phyloP scores from a whole-genome alignment of 768 basidiomycete genomes.

The Pseudohyphozyma bogoriensis region DNA sequence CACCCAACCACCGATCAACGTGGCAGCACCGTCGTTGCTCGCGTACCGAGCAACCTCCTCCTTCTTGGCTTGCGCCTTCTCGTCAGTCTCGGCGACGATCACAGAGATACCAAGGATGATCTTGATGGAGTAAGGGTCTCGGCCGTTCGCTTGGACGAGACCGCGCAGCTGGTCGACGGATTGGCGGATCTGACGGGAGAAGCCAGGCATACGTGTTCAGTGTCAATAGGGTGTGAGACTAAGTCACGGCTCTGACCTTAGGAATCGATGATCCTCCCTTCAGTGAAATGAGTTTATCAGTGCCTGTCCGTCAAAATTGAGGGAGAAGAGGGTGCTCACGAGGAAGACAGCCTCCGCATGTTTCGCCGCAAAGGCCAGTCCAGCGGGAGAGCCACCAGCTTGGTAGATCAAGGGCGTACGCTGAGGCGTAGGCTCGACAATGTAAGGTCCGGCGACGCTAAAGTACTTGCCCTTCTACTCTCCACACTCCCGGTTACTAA shows the following conservation, averaged over 20 bases:
- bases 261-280: too few species aligned
- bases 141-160: background rate
- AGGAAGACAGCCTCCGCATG: constrained; percentile 10
- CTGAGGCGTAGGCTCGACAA: constrained; percentile 7
- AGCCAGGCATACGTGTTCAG: too few species aligned
- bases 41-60: background rate
- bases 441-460: background rate
- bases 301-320: too few species aligned
- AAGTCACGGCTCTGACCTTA: background rate
- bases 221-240: too few species aligned
- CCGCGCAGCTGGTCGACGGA: background rate
- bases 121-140: constrained; percentile 8
- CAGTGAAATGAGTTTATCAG: too few species aligned
- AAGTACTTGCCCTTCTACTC: constrained; percentile 9
- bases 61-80: constrained; percentile 4
- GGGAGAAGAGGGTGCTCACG: too few species aligned
- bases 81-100: constrained; percentile 1
- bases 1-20: background rate
- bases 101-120: background rate
- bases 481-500: too few species aligned
- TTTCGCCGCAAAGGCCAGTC: background rate
- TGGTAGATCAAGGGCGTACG: constrained; percentile 7
- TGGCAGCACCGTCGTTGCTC: background rate
- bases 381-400: constrained; percentile 5
- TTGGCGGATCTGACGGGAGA: background rate